Conservation (phyloP, 257 asterid genomes). For the Capsicum baccatum region DNA sequence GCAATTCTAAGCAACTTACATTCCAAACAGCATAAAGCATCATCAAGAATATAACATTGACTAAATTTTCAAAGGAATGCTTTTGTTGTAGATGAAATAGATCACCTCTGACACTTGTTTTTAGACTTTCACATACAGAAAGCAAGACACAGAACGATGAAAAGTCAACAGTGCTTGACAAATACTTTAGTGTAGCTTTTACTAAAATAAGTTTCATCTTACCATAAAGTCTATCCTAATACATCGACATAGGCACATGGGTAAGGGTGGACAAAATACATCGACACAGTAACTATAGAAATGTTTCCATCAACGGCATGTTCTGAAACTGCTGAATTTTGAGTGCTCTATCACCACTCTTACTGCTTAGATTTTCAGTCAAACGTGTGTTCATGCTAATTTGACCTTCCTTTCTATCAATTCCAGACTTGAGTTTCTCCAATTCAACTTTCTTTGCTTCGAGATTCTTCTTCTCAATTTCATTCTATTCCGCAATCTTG, state of each 20-base stretch:
- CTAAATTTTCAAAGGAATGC: too few relatives aligned
- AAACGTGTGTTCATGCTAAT: constrained; percentile 20
- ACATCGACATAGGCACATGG: too few relatives aligned
- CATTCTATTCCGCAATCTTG: not conserved
- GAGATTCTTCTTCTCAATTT: constrained; percentile 27
- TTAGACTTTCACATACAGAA: too few relatives aligned
- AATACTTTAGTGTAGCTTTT: too few relatives aligned
- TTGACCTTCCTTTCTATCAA: constrained; percentile 25
- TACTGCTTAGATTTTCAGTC: constrained; percentile 25
- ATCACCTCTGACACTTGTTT: not conserved
- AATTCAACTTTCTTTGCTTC: constrained; percentile 18
- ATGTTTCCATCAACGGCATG: constrained; percentile 35
- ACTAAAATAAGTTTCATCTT: too few relatives aligned
- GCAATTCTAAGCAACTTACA: too few relatives aligned
- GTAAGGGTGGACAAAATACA: not conserved
- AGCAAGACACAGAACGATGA: too few relatives aligned
- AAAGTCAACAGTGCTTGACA: too few relatives aligned
- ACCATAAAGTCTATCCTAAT: too few relatives aligned
- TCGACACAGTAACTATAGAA: constrained; percentile 3
- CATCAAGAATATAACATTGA: too few relatives aligned
- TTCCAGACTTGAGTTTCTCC: constrained; percentile 31
- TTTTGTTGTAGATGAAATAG: too few relatives aligned
- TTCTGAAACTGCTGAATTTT: constrained; percentile 15
- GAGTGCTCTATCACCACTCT: not conserved
- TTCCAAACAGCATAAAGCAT: too few relatives aligned